Base-by-base conservation (phyloP, 1,284 basidiomycete genomes). In the Ganoderma sp. region DNA sequence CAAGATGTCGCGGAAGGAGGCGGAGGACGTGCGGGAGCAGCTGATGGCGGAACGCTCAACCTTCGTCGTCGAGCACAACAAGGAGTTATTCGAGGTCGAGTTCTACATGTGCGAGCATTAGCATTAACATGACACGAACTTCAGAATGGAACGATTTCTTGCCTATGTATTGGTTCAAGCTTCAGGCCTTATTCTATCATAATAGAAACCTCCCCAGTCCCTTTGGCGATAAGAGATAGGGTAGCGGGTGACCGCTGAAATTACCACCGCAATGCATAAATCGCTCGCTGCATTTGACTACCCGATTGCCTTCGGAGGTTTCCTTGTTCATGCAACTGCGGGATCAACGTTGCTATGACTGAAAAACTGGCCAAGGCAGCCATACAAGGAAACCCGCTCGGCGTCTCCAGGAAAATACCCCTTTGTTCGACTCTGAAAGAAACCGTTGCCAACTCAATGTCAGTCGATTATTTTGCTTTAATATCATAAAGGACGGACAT, bases 61-160 rank as follows among this genome's bases (percentile, higher is more conserved):
- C 8, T 61, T 61, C 32, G 12, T 25, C 4, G 10, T 61, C 14
- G 2, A 14, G 9, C 45, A 63, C 17, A 14, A 22, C 32, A n/a
- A 41, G 14, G 62, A 63, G 37, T 39, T 63, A 5, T 63, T 52
- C 28, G 45, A 63, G n/a, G 17, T 63, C 28, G 32, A 41, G 28
- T 63, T 25, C 25, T 54, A 63, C 48, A 63, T 63, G 62, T 63
- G 62, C 37, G 62, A 63, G 62, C 62, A 63, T 42, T 63, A 54
- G 48, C 19, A 34, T 42, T 63, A 54, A 32, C 19, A 34, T 2
- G 7, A 28, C 4, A 6, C 37, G 37, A 8, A 39, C 37, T 39
- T 39, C 37, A 10, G 37, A 39, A 39, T 39, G 37, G 10, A 39
- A 39, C 37, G 37, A 10, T 39, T 39, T 39, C 10, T 39, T 10